Percentiles rank a stretch among this genome's conserved stretches.
Evolutionary conservation across 139 green algal species (phyloP).

Genomic region (Edaphochlamys debaryana): DNA sequence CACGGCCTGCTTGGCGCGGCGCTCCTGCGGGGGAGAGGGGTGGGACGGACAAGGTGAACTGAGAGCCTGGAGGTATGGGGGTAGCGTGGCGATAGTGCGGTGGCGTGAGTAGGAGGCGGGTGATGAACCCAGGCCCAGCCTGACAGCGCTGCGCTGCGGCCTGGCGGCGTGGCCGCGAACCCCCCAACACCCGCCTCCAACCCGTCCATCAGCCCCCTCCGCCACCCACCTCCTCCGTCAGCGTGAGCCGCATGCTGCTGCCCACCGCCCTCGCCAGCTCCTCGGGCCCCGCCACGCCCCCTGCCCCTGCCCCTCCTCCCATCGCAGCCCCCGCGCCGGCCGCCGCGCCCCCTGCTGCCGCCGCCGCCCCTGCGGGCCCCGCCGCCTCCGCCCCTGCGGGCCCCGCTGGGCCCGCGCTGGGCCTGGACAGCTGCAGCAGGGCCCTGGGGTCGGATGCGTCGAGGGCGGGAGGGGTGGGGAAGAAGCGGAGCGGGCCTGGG

Average conservation of each 20-base stretch:
- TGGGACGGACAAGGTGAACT: too few relatives aligned
- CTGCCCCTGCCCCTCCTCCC: not conserved
- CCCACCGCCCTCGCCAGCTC: constrained; percentile 39
- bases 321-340: not conserved
- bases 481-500: not conserved
- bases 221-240: constrained; percentile 55
- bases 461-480: not conserved
- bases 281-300: not conserved
- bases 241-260: constrained; percentile 55
- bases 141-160: too few relatives aligned
- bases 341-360: not conserved
- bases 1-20: constrained; percentile 58
- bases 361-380: not conserved
- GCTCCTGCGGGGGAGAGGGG: constrained; percentile 52
- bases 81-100: too few relatives aligned
- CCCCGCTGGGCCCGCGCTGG: constrained; percentile 11
- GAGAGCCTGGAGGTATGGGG: too few relatives aligned
- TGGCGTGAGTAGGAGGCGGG: too few relatives aligned
- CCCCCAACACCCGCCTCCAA: too few relatives aligned
- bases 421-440: not conserved
- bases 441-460: constrained; percentile 1
- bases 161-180: too few relatives aligned
- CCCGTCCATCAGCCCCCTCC: too few relatives aligned
- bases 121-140: too few relatives aligned
- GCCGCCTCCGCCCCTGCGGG: too few relatives aligned